A percentile compares a stretch with the other conserved stretches of the same genome.
phyloP scores from a whole-genome alignment of 768 basidiomycete species.

The Amanita phalloides region DNA sequence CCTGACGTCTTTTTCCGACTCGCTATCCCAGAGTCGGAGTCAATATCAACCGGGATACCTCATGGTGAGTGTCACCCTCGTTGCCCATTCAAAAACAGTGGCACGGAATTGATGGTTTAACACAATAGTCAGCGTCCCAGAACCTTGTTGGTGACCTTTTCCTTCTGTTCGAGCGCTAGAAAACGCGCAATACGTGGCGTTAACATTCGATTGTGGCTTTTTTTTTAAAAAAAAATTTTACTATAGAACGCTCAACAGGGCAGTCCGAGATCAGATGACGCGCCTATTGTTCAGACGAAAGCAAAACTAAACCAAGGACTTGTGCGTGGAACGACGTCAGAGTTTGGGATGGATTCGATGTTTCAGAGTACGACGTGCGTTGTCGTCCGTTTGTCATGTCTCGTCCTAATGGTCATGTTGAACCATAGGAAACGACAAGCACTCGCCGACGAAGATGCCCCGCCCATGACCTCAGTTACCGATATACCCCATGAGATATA shows the following conservation, averaged over 20 bases:
- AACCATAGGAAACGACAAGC: constrained; percentile 43
- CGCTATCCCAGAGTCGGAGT: constrained; percentile 59
- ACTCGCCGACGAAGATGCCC: constrained; percentile 69
- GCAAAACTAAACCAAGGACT: constrained; percentile 69
- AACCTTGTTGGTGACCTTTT: background rate
- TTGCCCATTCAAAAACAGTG: background rate
- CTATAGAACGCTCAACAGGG: constrained; percentile 37
- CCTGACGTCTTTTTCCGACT: constrained; percentile 46
- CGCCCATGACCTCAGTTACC: constrained; percentile 63
- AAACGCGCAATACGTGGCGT: constrained; percentile 27
- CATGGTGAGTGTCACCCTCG: constrained; percentile 41
- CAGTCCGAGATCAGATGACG: constrained; percentile 58
- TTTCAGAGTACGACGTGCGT: constrained; percentile 60
- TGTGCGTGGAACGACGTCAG: constrained; percentile 50
- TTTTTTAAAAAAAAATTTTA: too few species aligned
- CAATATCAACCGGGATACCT: constrained; percentile 78
- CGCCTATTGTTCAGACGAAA: constrained; percentile 68
- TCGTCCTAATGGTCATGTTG: background rate
- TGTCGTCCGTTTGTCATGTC: too few species aligned
- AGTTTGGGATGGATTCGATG: constrained; percentile 82
- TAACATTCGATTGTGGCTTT: constrained; percentile 1
- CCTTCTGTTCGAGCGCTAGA: constrained; percentile 11
- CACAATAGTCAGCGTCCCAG: constrained; percentile 47
- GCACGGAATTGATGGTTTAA: background rate
- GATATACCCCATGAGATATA: constrained; percentile 58